Evolutionary conservation across 192 early-diverging fungal genomes (phyloP).

Genomic region (Physocladia obscura): DNA sequence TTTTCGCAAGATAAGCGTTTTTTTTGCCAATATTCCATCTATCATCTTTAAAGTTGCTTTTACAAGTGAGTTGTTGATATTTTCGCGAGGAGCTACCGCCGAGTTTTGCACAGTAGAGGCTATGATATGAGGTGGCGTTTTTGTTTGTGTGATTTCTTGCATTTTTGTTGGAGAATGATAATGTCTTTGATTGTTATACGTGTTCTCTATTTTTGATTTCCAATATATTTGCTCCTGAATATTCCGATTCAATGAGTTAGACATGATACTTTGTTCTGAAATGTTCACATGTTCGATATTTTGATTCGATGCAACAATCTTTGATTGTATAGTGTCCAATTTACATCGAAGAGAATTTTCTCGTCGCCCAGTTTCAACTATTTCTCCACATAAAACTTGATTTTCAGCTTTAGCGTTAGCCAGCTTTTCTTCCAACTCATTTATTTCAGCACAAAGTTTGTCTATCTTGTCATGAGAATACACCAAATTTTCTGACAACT

Average conservation of each 20-base stretch:
- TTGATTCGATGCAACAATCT: conserved; percentile 22
- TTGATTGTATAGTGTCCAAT: conserved; percentile 23
- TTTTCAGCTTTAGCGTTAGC: conserved; percentile 13
- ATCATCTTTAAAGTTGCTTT: conserved; percentile 18
- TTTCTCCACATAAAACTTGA: conserved; percentile 16
- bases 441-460: neutral
- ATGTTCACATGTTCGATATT: conserved; percentile 11
- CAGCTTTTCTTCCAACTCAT: conserved; percentile 17
- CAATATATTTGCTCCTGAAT: neutral
- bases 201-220: neutral
- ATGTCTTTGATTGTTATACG: neutral
- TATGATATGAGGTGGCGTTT: neutral
- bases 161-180: neutral
- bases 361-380: conserved; percentile 7
- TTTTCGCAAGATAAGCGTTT: conserved; percentile 16
- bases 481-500: neutral
- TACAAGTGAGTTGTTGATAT: neutral
- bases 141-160: neutral
- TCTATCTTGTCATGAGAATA: neutral
- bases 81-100: neutral
- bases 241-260: neutral
- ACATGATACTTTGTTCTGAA: conserved; percentile 6
- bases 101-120: neutral
- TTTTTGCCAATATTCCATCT: conserved; percentile 24
- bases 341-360: conserved; percentile 17